Base-by-base conservation (phyloP, 176 grass and related monocot species). In the Avena sativa region DNA sequence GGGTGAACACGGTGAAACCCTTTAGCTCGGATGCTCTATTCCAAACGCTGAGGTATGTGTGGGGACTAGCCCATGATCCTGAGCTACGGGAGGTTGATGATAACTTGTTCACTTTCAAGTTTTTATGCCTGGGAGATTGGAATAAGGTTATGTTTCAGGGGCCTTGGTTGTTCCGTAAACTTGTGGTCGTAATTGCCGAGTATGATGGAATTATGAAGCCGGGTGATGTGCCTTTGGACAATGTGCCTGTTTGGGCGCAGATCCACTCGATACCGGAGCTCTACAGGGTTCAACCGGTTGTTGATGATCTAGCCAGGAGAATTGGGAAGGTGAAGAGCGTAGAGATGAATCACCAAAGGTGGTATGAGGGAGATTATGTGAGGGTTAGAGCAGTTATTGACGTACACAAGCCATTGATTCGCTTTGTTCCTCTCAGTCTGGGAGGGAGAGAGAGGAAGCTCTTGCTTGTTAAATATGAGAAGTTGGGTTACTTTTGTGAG, bases 281-380 rank as follows among this genome's bases (percentile, higher is more conserved):
- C 0, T 59, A 59, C 2, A 6, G 7, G 0, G 19, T n/a, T 0
- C 1, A 20, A 0, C 0, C 1, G 1, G 56, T 59, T 6, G 19
- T 59, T 2, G 56, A 59, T n/a, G 2, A 59, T 0, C 2, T 59
- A 0, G 56, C 56, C 9, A 20, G 56, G 7, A 8, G 56, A 7
- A 59, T n/a, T 9, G 56, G 56, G 0, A 59, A 59, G 0, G 56
- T 59, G 0, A 3, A 3, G 1, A 61, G 19, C 21, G 8, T 23
- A 0, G 58, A 61, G 58, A 61, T 61, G 58, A 10, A 21, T 0
- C 58, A 11, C 8, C 5, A 3, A n/a, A 9, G 58, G 6, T 61
- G 9, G 6, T 61, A n/a, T 9, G 58, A 11, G 9, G 58, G 20
- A 2, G n/a, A 61, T 11, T 61, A 61, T 4, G 58, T 61, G 0